These are phyloP conservation scores for Juglanconis juglandina DNA, from an alignment of 2,329 filamentous ascomycete genomes.

Conservation along the genomic window DNA sequence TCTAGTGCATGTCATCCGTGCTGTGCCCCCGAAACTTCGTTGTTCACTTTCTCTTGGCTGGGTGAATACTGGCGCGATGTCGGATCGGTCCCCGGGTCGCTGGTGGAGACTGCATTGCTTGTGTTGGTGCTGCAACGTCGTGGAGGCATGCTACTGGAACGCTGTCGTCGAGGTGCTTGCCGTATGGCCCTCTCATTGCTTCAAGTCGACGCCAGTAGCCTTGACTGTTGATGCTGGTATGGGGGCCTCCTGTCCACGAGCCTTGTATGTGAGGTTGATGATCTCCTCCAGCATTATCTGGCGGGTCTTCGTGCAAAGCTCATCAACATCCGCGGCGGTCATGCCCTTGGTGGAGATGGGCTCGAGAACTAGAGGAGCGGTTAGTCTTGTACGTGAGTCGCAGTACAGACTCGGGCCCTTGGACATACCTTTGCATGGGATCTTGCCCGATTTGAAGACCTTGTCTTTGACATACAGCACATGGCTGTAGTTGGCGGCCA, in stretches of 20 bases:
- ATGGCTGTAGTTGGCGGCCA: slow-evolving; percentile 76
- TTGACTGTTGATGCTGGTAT: slow-evolving; percentile 17
- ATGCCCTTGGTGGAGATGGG: slow-evolving; percentile 75
- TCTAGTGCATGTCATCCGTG: background rate
- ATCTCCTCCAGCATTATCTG: slow-evolving; percentile 73
- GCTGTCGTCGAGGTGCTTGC: slow-evolving; percentile 25
- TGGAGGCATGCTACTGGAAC: background rate
- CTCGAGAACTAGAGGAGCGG: slow-evolving; percentile 60
- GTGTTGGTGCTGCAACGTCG: background rate
- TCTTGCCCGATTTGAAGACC: slow-evolving; percentile 64
- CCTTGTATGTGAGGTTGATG: slow-evolving; percentile 49
- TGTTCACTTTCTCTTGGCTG: background rate
- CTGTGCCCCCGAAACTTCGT: background rate
- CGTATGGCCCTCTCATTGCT: slow-evolving; percentile 6
- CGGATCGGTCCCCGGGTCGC: background rate
- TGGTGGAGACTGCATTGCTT: background rate
- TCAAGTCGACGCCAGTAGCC: slow-evolving; percentile 17
- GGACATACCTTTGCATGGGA: slow-evolving; percentile 70
- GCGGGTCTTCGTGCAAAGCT: slow-evolving; percentile 63
- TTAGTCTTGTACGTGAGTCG: background rate
- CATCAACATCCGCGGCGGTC: slow-evolving; percentile 72
- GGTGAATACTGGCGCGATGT: background rate
- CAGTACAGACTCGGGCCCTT: background rate
- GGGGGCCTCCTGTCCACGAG: slow-evolving; percentile 33
- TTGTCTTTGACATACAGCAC: slow-evolving; percentile 62